Conservation (phyloP, 768 basidiomycete genomes). For the Calocera cornea region DNA sequence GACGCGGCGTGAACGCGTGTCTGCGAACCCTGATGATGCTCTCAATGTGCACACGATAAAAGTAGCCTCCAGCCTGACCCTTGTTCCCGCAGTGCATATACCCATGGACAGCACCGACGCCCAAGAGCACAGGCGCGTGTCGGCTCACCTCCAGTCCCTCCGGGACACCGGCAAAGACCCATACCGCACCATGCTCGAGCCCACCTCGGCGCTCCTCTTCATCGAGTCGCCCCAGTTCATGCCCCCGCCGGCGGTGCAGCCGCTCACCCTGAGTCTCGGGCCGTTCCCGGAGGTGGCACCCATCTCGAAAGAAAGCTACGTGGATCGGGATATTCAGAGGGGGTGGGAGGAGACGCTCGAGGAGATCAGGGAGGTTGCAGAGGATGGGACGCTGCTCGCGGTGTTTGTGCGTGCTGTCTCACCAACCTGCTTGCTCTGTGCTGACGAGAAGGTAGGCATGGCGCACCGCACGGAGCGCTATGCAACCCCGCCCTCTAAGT, state of each 20-base stretch:
- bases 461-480: background rate
- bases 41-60: too few relatives aligned
- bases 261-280: background rate
- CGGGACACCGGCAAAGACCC: slow-evolving; percentile 2
- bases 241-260: background rate
- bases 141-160: background rate
- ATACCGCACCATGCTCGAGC: background rate
- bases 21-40: too few relatives aligned
- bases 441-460: background rate
- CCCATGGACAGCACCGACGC: background rate
- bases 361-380: background rate
- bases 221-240: background rate
- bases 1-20: too few relatives aligned
- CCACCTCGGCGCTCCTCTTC: background rate
- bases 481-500: slow-evolving; percentile 1
- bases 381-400: background rate
- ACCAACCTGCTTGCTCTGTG: background rate
- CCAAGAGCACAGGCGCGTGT: background rate
- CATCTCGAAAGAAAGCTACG: background rate
- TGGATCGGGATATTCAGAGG: background rate
- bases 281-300: background rate
- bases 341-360: background rate
- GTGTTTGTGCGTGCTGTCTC: background rate
- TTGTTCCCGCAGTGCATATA: background rate
- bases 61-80: background rate